A percentile compares a stretch with the other conserved stretches of the same genome.
Conservation (phyloP, 768 basidiomycete genomes). For the Tubosaeta sp. region DNA sequence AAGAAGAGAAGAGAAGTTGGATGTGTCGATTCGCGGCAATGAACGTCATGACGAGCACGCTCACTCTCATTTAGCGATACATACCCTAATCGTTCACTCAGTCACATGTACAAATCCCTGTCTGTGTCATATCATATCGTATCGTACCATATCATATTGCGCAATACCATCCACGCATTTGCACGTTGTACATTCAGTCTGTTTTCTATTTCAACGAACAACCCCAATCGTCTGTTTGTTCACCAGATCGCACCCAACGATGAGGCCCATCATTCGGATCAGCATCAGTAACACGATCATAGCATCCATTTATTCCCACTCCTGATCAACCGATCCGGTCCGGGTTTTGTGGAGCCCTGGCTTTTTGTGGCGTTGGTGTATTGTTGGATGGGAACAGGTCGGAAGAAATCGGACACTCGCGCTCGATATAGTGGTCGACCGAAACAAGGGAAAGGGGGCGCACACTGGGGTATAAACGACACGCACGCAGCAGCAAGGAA, state of each 20-base stretch:
- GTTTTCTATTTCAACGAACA: neutral
- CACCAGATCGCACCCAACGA: neutral
- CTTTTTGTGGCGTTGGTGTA: neutral
- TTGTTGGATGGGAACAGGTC: neutral
- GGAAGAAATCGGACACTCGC: neutral
- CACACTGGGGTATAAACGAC: no score
- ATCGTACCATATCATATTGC: neutral
- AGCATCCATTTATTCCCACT: neutral
- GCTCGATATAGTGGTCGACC: neutral
- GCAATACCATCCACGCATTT: neutral
- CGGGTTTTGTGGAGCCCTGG: neutral
- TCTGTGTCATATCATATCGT: neutral
- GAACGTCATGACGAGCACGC: conserved; percentile 6
- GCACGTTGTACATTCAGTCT: neutral
- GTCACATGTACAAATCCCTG: neutral
- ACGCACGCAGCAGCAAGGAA: neutral
- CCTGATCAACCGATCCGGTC: neutral
- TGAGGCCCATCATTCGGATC: neutral
- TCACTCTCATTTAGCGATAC: neutral
- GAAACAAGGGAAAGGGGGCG: neutral
- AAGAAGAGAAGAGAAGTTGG: neutral
- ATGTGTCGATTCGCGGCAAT: neutral
- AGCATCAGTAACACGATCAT: neutral
- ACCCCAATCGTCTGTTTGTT: neutral
- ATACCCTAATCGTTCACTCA: neutral